Base-by-base conservation (phyloP, 2,329 filamentous ascomycete species). In the Xylogone sp. region DNA sequence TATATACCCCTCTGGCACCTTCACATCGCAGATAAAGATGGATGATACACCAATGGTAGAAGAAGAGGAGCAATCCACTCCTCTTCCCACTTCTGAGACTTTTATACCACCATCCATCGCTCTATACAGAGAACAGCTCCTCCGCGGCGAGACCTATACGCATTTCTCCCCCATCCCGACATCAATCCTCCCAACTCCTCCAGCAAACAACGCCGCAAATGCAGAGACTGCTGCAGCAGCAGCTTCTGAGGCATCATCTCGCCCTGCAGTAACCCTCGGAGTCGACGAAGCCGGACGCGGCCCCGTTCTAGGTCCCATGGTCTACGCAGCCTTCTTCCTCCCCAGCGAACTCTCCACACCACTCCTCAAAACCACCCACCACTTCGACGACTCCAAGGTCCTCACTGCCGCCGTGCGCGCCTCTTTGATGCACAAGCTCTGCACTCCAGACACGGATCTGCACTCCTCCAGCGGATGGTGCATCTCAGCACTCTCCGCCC, bases 371-470 rank as follows among this genome's bases (percentile, higher is more conserved):
- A 71, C 82, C 31, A 83, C 84, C 3, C 87, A 96, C 74, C 88
- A 86, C 74, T 97, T 97, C 72, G 88, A 97, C 75, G 93, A 97
- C 76, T 95, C 88, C 68, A 97, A 97, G 73, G 89, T 91, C 4
- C 82, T 97, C 39, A 95, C 88, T 0, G 82, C 92, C 0, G 74
- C 77, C n/a, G 83, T 93, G 34, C 90, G 93, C 57, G 86, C 88
- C 13, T 70, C 77, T 8, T 81, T 97, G 12, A 80, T 86, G 78
- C 68, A 72, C 42, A 77, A 78, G 2, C 81, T 97, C 44, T 96
- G 90, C 75, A 87, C 83, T 18, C 68, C 79, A 0, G 74, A 68
- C n/a, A 74, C 79, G 8, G 75, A 83, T 51, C 74, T 88, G 2
- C 75, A 79, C 62, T 65, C 74, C 18, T 76, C 78, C 3, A 94